phyloP scores from a whole-genome alignment of 768 basidiomycete genomes.

The Suillus lakei region DNA sequence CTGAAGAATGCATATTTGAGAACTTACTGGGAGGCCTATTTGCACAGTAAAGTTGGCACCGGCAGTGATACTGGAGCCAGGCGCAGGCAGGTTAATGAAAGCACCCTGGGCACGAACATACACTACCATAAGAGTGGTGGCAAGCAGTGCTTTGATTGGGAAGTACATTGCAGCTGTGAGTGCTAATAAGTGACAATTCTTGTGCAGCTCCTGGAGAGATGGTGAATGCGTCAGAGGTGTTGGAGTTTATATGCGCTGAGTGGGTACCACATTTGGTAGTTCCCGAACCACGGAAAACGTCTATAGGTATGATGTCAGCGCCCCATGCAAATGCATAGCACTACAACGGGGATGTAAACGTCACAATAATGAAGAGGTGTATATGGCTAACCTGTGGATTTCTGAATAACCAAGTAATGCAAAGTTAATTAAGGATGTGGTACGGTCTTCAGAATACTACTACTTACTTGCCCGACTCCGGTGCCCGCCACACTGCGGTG shows the following conservation, averaged over 20 bases:
- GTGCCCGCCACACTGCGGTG: neutral
- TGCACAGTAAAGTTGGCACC: constrained; percentile 46
- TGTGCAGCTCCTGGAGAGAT: neutral
- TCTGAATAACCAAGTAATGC: neutral
- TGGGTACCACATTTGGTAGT: neutral
- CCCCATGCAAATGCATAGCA: neutral
- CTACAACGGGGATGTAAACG: neutral
- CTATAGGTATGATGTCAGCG: neutral
- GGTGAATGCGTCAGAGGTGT: neutral
- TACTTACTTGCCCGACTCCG: neutral
- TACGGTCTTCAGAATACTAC: neutral
- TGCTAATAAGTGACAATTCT: neutral
- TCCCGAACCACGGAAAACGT: neutral
- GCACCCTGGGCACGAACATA: constrained; percentile 7
- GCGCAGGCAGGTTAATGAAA: constrained; percentile 6
- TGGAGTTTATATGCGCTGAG: neutral
- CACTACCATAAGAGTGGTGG: constrained; percentile 2
- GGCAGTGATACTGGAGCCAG: constrained; percentile 37
- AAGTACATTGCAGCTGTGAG: neutral
- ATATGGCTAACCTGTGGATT: no score
- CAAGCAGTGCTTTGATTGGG: neutral
- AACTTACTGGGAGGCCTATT: constrained; percentile 46
- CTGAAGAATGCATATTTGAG: neutral
- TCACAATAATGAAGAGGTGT: neutral
- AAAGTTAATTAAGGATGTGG: neutral